Evolutionary conservation across 371 early-diverging fungal genomes (phyloP), one percentile per base, ranked within the genome.

Genomic region (Lichtheimia corymbifera): DNA sequence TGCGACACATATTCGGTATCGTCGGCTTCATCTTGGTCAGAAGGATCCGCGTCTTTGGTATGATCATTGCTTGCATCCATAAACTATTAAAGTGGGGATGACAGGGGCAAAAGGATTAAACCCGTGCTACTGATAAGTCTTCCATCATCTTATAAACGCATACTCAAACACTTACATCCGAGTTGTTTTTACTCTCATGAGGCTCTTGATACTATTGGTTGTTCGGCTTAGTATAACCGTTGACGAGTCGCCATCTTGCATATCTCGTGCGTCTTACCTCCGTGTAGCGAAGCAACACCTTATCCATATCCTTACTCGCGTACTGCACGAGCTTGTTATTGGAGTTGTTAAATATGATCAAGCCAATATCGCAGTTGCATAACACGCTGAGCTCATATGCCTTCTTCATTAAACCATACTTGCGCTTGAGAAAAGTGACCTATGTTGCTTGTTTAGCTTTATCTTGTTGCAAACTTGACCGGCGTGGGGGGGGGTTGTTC

Each of bases 331-430:
- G 86, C 74, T 96, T 97, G 73, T 91, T 91, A 65, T 93, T 93
- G 27, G 90, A 87, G 53, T 72, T 72, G 65, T 91, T 89, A 77
- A 97, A 95, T 63, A 97, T 93, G 61, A 97, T 91, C 11, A 97
- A 80, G 0, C 92, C 96, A 42, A 99, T 93, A 72, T 99, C 97
- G 74, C 97, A 95, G 68, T 94, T 95, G 81, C 99, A 99, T 24
- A 99, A 87, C 1, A 96, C 93, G 66, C 90, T 90, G 20, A 99
- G 89, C 76, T 99, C 99, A 80, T 95, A 97, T 1, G 99, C 98
- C 77, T 99, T 99, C 80, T 99, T 99, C 93, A 99, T 95, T 53
- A 99, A 83, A 13, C 99, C 99, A 61, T 91, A 89, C 80, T 99
- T 99, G 66, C 99, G 88, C 75, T 99, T 99, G 57, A 93, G 84